Base-by-base conservation (phyloP, 2,329 filamentous ascomycete genomes). In the Parasarocladium wereldwijsianum region DNA sequence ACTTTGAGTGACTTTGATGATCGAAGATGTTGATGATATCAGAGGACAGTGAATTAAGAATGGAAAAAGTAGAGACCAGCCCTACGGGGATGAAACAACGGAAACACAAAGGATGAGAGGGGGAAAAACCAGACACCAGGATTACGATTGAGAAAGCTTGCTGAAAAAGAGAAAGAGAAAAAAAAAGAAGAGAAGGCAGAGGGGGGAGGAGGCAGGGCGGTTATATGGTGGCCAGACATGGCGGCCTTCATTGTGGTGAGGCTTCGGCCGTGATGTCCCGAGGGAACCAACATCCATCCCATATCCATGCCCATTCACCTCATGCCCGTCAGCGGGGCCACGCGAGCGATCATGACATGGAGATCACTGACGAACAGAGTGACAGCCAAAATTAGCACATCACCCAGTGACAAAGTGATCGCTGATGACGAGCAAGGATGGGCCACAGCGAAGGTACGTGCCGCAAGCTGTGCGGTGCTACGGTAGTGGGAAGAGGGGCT, bases 91-190 rank as follows among this genome's bases (percentile, higher is more conserved):
- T 43, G 49, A 50, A 50, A 52, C 43, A 51, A 51, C 45, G 51
- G 53, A 51, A 47, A 48, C 43, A 50, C 45, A 46, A 44, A 40
- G 41, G 43, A 53, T 47, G 51, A 47, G 46, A 49, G 45, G 47
- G 47, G 35, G 40, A 41, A 40, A 40, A 41, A 48, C 49, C 44
- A 49, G 60, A 64, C 69, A 62, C 54, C 55, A 62, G 59, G 60
- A 63, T 62, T 62, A 54, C 51, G 44, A 47, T 58, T 64, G 64
- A 40, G 54, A 62, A 47, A 59, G 60, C 73, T 79, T 79, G 75
- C 74, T 76, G 64, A 64, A 64, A 72, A 70, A 45, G 46, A 47
- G 57, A 55, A 52, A 59, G 58, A 49, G 44, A 30, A 54, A 55
- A 55, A 47, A 47, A 44, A 50, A 45, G 41, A 44, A 47, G 43